phyloP scores from a whole-genome alignment of 1,284 basidiomycete genomes.

The Melampsora larici-populina region DNA sequence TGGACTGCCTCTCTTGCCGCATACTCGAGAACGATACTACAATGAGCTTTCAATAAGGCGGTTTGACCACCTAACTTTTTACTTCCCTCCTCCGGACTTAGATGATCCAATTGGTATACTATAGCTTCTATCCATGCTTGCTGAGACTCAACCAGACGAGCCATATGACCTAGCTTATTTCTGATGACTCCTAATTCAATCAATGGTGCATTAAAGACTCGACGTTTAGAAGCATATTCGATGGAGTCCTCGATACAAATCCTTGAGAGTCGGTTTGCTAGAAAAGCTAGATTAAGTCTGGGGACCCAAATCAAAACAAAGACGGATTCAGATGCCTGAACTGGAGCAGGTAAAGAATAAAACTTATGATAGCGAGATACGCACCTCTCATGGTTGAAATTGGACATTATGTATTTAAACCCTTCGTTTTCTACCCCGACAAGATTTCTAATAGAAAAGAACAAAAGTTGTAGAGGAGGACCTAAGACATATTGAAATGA shows the following conservation, averaged over 20 bases:
- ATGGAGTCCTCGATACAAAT: constrained; percentile 45
- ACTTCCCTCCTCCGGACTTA: constrained; percentile 45
- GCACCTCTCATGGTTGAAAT: constrained; percentile 41
- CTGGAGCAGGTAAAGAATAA: background rate
- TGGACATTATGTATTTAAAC: constrained; percentile 42
- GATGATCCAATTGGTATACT: constrained; percentile 44
- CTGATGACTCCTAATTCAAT: constrained; percentile 35
- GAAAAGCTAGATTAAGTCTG: constrained; percentile 40
- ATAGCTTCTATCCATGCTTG: constrained; percentile 44
- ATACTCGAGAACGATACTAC: constrained; percentile 46
- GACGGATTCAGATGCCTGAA: background rate
- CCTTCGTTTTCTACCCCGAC: constrained; percentile 42
- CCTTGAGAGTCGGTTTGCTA: constrained; percentile 29
- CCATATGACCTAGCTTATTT: constrained; percentile 22
- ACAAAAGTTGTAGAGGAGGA: background rate
- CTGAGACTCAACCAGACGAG: constrained; percentile 31
- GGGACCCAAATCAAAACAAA: background rate
- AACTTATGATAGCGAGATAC: background rate
- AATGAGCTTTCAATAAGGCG: constrained; percentile 50
- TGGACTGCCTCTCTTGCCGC: constrained; percentile 44
- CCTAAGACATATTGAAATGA: too few species aligned
- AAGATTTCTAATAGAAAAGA: constrained; percentile 21
- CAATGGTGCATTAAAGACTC: constrained; percentile 29
- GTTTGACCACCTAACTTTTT: constrained; percentile 48
- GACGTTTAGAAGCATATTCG: constrained; percentile 17